Evolutionary conservation across 2,329 filamentous ascomycete species (phyloP), one percentile per base, ranked within the genome.

Genomic region (Grosmannia serpens): DNA sequence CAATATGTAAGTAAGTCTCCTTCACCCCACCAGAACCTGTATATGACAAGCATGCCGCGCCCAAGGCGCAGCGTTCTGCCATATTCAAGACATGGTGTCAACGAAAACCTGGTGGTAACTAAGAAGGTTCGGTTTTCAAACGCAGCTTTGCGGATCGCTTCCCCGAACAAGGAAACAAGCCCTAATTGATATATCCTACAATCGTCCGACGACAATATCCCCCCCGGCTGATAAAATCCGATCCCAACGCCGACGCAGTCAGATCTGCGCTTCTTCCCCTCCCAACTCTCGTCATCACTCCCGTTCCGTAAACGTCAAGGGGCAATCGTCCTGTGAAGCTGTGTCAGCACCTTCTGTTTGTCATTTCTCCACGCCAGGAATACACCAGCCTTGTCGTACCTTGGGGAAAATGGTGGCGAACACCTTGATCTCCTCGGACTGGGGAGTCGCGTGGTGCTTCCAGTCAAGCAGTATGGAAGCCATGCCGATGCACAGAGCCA

Each of bases 341-440:
- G 47, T 27, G 58, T 65, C 54, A 64, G 62, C 53, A 58, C 4
- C 17, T 17, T 6, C 17, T n/a, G 38, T 20, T 17, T 41, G 6
- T 41, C 17, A 4, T 41, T 20, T 41, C 17, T 41, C 17, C 15
- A 10, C 31, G 10, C 5, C 31, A 33, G 31, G 10, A 33, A 33
- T 33, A 10, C 10, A 10, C 4, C 38, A 17, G 5, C 3, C 5
- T 20, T 27, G 5, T 75, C 85, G 72, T 75, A 95, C 91, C 87
- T 88, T 87, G 59, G 94, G 94, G 81, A 99, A 99, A 66, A 99
- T 95, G 31, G 91, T 96, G 47, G 94, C 94, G 75, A 97, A 99
- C 65, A 97, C 92, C 77, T 95, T 92, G 74, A 99, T 97, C 73
- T 95, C 86, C 75, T 99, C 94, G 0, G 89, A 95, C 60, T 78